phyloP scores from a whole-genome alignment of 2,329 filamentous ascomycete species.

The Truncatella angustata region DNA sequence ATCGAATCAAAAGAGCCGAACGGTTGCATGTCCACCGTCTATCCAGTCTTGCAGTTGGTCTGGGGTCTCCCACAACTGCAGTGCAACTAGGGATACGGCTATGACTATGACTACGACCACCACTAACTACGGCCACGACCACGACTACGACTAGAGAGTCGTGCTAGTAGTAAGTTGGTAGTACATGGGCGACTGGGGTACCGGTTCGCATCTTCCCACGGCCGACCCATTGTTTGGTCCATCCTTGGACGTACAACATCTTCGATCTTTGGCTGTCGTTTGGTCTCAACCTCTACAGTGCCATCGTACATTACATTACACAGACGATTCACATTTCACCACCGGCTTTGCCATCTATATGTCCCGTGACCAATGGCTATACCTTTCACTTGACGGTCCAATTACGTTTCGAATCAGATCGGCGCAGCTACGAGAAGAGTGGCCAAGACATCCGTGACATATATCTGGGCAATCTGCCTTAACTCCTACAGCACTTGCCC shows the following conservation, averaged over 20 bases:
- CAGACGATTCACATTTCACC: not conserved
- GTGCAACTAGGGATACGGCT: too few relatives aligned
- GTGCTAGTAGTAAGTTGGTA: not conserved
- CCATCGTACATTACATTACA: not conserved
- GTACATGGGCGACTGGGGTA: not conserved
- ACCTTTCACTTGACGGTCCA: not conserved
- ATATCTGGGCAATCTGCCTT: too few relatives aligned
- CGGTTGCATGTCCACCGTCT: too few relatives aligned
- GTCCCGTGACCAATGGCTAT: not conserved
- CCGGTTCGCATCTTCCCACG: not conserved
- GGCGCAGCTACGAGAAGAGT: too few relatives aligned
- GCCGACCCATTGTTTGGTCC: slow-evolving; percentile 3
- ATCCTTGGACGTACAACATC: too few relatives aligned
- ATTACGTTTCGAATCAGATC: not conserved
- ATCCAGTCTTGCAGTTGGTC: too few relatives aligned
- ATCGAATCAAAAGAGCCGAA: too few relatives aligned
- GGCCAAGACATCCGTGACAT: too few relatives aligned
- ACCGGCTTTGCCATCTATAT: not conserved
- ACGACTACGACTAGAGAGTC: too few relatives aligned
- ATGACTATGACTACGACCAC: too few relatives aligned
- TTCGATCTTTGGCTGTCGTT: not conserved
- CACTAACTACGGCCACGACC: too few relatives aligned
- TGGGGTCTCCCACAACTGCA: too few relatives aligned
- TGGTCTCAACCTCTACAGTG: not conserved
- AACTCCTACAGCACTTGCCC: slow-evolving; percentile 2